phyloP scores from a whole-genome alignment of 768 basidiomycete genomes.

The Pulveroboletus ravenelii region DNA sequence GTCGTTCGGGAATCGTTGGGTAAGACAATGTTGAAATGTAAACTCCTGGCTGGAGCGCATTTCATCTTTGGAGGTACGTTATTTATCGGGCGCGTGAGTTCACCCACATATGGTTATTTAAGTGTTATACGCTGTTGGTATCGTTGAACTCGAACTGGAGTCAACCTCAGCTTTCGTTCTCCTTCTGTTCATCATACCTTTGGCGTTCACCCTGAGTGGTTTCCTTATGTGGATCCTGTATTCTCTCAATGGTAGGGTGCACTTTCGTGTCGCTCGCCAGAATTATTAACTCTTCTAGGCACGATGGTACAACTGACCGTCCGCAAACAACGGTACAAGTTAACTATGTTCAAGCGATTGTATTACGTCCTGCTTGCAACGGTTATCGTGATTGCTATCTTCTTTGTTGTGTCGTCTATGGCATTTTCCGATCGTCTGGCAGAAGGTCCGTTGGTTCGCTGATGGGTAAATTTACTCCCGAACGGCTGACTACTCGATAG shows the following conservation, averaged over 20 bases:
- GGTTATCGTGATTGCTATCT: slow-evolving; percentile 75
- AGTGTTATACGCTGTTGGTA: slow-evolving; percentile 93
- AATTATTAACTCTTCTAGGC: slow-evolving; percentile 39
- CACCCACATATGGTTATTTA: slow-evolving; percentile 8
- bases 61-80: slow-evolving; percentile 89
- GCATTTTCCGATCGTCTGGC: slow-evolving; percentile 87
- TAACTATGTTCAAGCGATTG: slow-evolving; percentile 83
- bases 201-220: slow-evolving; percentile 91
- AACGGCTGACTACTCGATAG: slow-evolving; percentile 36
- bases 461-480: not conserved
- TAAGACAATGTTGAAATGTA: slow-evolving; percentile 76
- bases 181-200: slow-evolving; percentile 86
- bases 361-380: slow-evolving; percentile 81
- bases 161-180: slow-evolving; percentile 82
- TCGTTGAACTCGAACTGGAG: slow-evolving; percentile 89
- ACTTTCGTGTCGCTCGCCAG: not conserved
- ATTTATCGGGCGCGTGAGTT: not conserved
- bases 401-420: slow-evolving; percentile 91
- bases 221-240: slow-evolving; percentile 97
- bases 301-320: slow-evolving; percentile 84
- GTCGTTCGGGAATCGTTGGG: slow-evolving; percentile 90
- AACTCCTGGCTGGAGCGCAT: slow-evolving; percentile 76
- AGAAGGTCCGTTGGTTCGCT: slow-evolving; percentile 55
- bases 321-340: slow-evolving; percentile 82
- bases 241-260: slow-evolving; percentile 70